These are phyloP conservation scores for Boletus speciosus DNA, from an alignment of 768 basidiomycete species.

Conservation along the genomic window DNA sequence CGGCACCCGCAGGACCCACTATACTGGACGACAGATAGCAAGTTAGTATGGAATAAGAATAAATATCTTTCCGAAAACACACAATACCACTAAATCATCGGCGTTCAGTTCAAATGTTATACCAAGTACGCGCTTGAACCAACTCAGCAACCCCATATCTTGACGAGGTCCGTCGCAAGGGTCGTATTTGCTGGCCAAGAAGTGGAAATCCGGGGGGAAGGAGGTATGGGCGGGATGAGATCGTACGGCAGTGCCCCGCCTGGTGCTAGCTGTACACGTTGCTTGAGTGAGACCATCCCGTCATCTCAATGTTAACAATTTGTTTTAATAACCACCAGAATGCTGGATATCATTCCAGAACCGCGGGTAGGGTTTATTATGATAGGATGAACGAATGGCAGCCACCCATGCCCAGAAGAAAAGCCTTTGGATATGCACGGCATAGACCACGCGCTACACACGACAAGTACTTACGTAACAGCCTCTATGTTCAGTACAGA, in stretches of 20 bases:
- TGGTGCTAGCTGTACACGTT: not conserved
- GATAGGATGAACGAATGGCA: not conserved
- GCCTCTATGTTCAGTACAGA: not conserved
- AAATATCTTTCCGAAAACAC: not conserved
- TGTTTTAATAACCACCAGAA: not conserved
- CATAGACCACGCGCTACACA: too few species aligned
- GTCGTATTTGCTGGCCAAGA: not conserved
- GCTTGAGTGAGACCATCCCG: not conserved
- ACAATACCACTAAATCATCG: slow-evolving; percentile 22
- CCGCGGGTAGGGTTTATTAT: not conserved
- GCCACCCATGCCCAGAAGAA: too few species aligned
- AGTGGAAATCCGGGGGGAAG: too few species aligned
- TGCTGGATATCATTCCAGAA: not conserved
- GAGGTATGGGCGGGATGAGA: not conserved
- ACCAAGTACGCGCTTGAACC: not conserved
- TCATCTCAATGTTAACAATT: not conserved
- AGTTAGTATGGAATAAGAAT: not conserved
- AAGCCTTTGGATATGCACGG: too few species aligned
- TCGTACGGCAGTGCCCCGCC: not conserved
- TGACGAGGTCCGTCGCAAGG: not conserved
- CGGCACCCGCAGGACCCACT: slow-evolving; percentile 17
- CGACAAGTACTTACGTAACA: not conserved
- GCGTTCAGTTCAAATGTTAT: not conserved
- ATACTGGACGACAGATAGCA: slow-evolving; percentile 2
- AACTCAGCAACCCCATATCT: not conserved